Percentiles rank a stretch among this genome's conserved stretches.
These are phyloP conservation scores for Huntiella savannae DNA, from an alignment of 2,329 filamentous ascomycete genomes.

Conservation along the genomic window DNA sequence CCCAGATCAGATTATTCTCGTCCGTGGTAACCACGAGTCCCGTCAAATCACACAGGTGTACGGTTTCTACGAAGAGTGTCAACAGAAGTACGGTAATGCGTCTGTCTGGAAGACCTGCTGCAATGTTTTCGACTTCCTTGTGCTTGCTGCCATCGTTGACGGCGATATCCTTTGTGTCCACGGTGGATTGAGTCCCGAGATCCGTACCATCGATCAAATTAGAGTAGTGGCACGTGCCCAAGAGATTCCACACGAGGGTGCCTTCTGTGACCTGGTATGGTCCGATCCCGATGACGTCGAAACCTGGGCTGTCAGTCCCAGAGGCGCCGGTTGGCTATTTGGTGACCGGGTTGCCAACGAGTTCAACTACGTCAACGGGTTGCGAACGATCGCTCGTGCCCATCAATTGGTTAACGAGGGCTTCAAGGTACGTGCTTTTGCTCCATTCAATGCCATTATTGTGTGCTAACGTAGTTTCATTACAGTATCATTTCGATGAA, in stretches of 20 bases:
- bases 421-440: constrained; percentile 51
- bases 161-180: constrained; percentile 97
- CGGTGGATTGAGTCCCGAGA: constrained; percentile 72
- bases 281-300: constrained; percentile 94
- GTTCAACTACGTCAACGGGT: constrained; percentile 90
- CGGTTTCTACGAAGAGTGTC: constrained; percentile 97
- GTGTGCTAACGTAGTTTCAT: constrained; percentile 1
- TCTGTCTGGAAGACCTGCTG: constrained; percentile 99
- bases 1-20: constrained; percentile 83
- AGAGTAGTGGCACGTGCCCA: constrained; percentile 95
- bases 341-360: constrained; percentile 94
- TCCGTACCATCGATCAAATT: constrained; percentile 96
- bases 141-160: constrained; percentile 90
- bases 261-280: constrained; percentile 97
- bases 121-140: constrained; percentile 97
- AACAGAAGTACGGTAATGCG: constrained; percentile 93
- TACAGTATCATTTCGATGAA: constrained; percentile 75
- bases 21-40: constrained; percentile 94
- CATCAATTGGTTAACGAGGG: constrained; percentile 97
- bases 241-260: constrained; percentile 94
- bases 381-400: constrained; percentile 90
- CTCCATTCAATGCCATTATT: not conserved
- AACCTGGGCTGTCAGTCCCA: constrained; percentile 84
- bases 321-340: constrained; percentile 95
- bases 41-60: constrained; percentile 97